Evolutionary conservation across 129 eudicot species (phyloP), one percentile per base, ranked within the genome.

Genomic region (Flaveria bidentis): DNA sequence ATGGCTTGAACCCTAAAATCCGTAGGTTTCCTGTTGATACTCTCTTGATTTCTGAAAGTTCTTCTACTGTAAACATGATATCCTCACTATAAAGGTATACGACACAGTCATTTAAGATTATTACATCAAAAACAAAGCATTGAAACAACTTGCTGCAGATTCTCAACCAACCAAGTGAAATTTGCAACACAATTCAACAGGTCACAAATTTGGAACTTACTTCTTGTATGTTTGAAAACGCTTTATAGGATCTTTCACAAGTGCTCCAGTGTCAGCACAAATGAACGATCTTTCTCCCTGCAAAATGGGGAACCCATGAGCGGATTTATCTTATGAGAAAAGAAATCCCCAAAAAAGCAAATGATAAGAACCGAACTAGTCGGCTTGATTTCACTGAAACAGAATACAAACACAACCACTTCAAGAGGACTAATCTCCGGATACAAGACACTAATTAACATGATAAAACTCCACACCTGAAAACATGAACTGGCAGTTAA

Each of bases 1-100:
- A 82, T 16, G 97, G 97, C 89, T 94, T 94, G 86, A 94, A 94
- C 63, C 99, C 99, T 11, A 94, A 71, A 82, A 94, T 96, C 53
- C 92, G 86, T 66, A 94, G 89, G 67, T 80, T 91, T 45, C 94
- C 93, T 28, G 88, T 89, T 71, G 97, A 84, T 74, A 91, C 89
- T 87, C 89, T 85, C 81, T 91, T 94, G 68, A 94, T 81, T 79
- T 91, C 92, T 36, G 97, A 87, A 81, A 94, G 82, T 75, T 94
- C 99, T 63, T 87, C 93, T 23, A 41, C 73, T 7, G 96, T 51
- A 67, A 94, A 87, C 82, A 82, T 84, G 72, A 94, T 88, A 61
- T 83, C 90, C 83, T 84, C 85, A 82, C 98, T 93, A 87, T 57
- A 70, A 68, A 75, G 25, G 73, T 74, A 57, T 6, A 62, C 25